Percentiles rank a stretch among this genome's conserved stretches.
These are phyloP conservation scores for Dictyostelium purpureum DNA, from an alignment of 78 protist species.

Conservation along the genomic window DNA sequence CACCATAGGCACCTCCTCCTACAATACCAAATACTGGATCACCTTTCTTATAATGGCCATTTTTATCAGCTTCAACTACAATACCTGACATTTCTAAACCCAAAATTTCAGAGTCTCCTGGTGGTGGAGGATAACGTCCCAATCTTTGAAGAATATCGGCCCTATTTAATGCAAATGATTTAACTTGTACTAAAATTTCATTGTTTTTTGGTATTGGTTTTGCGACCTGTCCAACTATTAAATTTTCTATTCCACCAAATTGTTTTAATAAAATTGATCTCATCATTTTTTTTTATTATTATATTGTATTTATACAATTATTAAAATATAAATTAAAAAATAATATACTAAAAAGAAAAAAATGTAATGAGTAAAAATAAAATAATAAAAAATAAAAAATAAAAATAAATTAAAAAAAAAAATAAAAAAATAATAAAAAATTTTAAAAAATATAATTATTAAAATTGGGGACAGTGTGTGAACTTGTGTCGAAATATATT, in stretches of 20 bases:
- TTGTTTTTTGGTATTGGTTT: constrained; percentile 44
- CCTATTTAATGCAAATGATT: constrained; percentile 52
- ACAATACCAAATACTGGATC: constrained; percentile 51
- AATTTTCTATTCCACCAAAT: constrained; percentile 72
- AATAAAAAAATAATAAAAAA: too few species aligned
- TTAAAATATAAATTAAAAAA: too few species aligned
- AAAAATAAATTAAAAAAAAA: too few species aligned
- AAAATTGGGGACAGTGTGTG: too few species aligned
- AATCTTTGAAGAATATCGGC: constrained; percentile 76
- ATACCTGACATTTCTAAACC: constrained; percentile 80
- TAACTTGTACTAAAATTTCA: constrained; percentile 53
- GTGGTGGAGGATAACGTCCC: constrained; percentile 83
- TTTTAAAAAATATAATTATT: too few species aligned
- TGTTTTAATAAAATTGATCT: constrained; percentile 67
- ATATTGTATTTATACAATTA: too few species aligned
- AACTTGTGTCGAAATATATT: too few species aligned
- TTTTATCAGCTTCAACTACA: not conserved
- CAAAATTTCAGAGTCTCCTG: constrained; percentile 75
- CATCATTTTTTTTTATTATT: too few species aligned
- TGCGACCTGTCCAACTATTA: constrained; percentile 17
- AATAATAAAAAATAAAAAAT: too few species aligned
- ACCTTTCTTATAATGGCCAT: constrained; percentile 19
- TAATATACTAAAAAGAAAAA: too few species aligned
- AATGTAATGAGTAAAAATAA: too few species aligned
- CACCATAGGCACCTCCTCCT: constrained; percentile 61